Evolutionary conservation across 139 green algal genomes (phyloP).

Genomic region (Deuterostichococcus epilithicus): DNA sequence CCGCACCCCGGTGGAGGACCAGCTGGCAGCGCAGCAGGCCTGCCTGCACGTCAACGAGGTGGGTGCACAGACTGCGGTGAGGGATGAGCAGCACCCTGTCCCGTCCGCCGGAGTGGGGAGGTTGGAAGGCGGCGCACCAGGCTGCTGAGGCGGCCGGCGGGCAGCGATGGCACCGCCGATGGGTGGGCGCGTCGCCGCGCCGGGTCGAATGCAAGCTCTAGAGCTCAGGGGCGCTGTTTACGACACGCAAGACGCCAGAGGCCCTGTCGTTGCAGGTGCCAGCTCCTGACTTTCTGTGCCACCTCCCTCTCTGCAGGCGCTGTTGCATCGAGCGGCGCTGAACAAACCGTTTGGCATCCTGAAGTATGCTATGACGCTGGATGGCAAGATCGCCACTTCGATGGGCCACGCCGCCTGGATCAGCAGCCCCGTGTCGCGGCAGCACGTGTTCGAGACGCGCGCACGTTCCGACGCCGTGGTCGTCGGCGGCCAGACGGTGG

Average conservation of each 20-base stretch:
- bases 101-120: no score
- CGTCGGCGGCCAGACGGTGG: slow-evolving; percentile 89
- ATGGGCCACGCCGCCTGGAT: slow-evolving; percentile 95
- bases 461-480: slow-evolving; percentile 84
- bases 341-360: slow-evolving; percentile 71
- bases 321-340: slow-evolving; percentile 81
- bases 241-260: background rate
- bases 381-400: slow-evolving; percentile 95
- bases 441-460: slow-evolving; percentile 78
- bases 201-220: no score
- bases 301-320: slow-evolving; percentile 26
- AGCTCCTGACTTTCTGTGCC: background rate
- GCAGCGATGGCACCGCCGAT: no score
- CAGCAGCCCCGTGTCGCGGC: slow-evolving; percentile 55
- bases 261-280: background rate
- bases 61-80: no score
- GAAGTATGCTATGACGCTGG: slow-evolving; percentile 99
- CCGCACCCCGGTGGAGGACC: slow-evolving; percentile 9
- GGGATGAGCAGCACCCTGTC: no score
- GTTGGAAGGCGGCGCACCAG: no score
- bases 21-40: slow-evolving; percentile 24
- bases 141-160: no score
- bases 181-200: background rate
- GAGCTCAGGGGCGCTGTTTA: background rate
- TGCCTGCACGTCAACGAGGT: slow-evolving; percentile 80